A percentile compares a stretch with the other conserved stretches of the same genome.
These are phyloP conservation scores for Kazachstania kunashirensis DNA, from an alignment of 805 yeast species.

Conservation along the genomic window DNA sequence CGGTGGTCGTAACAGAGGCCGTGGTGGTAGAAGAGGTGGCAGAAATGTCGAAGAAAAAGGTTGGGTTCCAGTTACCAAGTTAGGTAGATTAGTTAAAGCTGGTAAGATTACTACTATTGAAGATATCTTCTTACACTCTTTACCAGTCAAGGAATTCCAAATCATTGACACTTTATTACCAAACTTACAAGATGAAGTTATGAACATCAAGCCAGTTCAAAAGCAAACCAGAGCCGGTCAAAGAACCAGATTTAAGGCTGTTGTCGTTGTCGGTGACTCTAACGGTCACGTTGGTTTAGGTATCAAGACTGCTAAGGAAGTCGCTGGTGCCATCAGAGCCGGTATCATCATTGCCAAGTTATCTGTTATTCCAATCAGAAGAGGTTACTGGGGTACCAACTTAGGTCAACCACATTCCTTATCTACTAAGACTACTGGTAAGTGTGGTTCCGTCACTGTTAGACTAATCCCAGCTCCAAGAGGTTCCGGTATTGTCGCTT, in stretches of 20 bases:
- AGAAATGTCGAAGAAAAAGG: conserved; percentile 94
- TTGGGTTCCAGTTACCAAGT: conserved; percentile 99
- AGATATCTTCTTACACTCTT: conserved; percentile 98
- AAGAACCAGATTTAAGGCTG: conserved; percentile 99
- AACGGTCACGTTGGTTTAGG: conserved; percentile 99
- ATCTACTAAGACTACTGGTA: conserved; percentile 96
- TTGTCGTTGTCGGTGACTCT: conserved; percentile 98
- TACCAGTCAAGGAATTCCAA: conserved; percentile 99
- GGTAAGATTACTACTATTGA: conserved; percentile 94
- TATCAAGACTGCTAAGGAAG: conserved; percentile 99
- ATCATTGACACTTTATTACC: conserved; percentile 95
- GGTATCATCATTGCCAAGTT: conserved; percentile 99
- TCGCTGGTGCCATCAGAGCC: conserved; percentile 99
- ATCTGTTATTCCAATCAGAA: conserved; percentile 98
- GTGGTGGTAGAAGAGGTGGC: conserved; percentile 58
- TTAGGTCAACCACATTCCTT: conserved; percentile 99
- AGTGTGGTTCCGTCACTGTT: conserved; percentile 98
- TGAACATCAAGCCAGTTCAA: conserved; percentile 99
- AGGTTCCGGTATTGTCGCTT: conserved; percentile 99
- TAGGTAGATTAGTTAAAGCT: conserved; percentile 99
- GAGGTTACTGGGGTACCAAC: conserved; percentile 99
- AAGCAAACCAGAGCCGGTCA: conserved; percentile 99
- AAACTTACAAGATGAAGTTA: conserved; percentile 93
- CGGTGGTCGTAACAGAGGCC: conserved; percentile 50
- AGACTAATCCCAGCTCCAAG: conserved; percentile 99